Base-by-base conservation (phyloP, 805 yeast genomes). In the Candida endomychidarum region DNA sequence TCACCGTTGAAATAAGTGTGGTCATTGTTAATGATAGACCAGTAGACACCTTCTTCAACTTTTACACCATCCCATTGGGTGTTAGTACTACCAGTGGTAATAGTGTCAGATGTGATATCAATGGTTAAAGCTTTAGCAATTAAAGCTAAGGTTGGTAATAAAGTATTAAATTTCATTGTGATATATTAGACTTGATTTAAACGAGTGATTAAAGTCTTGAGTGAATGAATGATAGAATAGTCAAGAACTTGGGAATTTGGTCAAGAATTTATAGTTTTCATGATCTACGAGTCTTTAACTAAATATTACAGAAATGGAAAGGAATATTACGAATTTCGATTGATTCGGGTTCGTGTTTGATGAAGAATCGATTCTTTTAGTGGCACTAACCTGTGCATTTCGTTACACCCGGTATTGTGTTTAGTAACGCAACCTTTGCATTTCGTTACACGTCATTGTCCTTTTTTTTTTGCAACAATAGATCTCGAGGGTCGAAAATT, bases 21-120 rank as follows among this genome's bases (percentile, higher is more conserved):
- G n/a, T 52, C 51, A 33, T 54, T 56, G 40, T 56, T 46, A 28
- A 59, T 49, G 34, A 60, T 52, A 10, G 65, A 57, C 53, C 58
- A 60, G 42, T 48, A 53, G 7, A 46, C 63, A 25, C 60, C 61
- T 12, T 49, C 40, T n/a, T 43, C 44, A 24, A 61, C 48, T 4
- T 41, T 43, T 8, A 57, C 41, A 31, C 42, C 52, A 18, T 61
- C 63, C 40, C 43, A 47, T 30, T 47, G 39, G 36, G 46, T 42
- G 20, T 45, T 40, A 29, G 32, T 31, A 3, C 43, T 33, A 22
- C 51, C 51, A 25, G 41, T 45, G 22, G 51, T 43, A 25, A 47
- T 45, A 20, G 51, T 47, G 29, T 47, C 40, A 29, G 44, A 23
- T 23, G 45, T 42, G 23, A 47, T 41, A 19, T 47, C 49, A 28